Conservation (phyloP, 2,329 filamentous ascomycete genomes). For the Stemphylium vesicarium region DNA sequence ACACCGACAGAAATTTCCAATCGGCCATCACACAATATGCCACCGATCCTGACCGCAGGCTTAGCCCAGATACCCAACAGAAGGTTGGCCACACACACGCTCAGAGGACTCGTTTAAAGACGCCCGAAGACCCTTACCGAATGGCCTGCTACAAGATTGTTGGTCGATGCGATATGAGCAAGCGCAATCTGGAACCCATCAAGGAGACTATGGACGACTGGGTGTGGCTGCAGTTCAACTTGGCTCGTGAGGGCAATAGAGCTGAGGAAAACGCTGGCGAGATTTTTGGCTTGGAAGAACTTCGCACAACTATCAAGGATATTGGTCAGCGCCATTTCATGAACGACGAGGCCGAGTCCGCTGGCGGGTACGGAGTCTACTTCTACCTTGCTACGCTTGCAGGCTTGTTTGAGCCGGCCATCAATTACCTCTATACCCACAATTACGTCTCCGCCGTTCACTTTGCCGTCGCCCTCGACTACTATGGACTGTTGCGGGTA, state of each 20-base stretch:
- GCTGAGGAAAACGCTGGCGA: conserved; percentile 68
- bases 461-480: conserved; percentile 87
- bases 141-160: conserved; percentile 99
- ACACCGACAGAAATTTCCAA: conserved; percentile 87
- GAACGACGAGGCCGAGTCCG: conserved; percentile 77
- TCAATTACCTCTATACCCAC: conserved; percentile 89
- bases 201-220: conserved; percentile 69
- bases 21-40: conserved; percentile 87
- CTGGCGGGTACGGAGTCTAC: conserved; percentile 83
- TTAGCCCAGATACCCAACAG: conserved; percentile 80
- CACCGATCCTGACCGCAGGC: conserved; percentile 73
- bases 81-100: conserved; percentile 90
- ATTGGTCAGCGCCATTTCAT: conserved; percentile 92
- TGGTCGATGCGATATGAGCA: conserved; percentile 71
- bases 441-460: conserved; percentile 94
- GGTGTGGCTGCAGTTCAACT: conserved; percentile 70
- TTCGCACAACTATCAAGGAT: conserved; percentile 81
- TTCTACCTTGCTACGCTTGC: conserved; percentile 91
- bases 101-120: conserved; percentile 81
- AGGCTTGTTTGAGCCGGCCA: conserved; percentile 92
- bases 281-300: conserved; percentile 67
- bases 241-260: conserved; percentile 67
- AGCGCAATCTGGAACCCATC: conserved; percentile 63
- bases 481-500: conserved; percentile 70
- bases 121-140: conserved; percentile 89